These are phyloP conservation scores for Kwoniella bestiolae DNA, from an alignment of 768 basidiomycete species.

Conservation along the genomic window DNA sequence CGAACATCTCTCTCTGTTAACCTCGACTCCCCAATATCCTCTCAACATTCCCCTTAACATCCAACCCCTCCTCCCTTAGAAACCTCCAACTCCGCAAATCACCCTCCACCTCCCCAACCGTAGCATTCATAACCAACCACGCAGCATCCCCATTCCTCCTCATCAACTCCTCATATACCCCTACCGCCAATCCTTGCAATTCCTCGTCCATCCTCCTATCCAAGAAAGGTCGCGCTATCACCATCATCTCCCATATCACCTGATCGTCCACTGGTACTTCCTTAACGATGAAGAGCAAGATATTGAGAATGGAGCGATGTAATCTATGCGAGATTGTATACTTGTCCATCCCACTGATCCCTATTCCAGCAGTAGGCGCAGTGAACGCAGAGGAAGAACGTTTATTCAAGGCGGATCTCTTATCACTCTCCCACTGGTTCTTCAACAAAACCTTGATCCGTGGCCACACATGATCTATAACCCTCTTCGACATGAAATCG, in stretches of 20 bases:
- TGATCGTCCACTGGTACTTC: constrained; percentile 71
- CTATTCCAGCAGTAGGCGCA: constrained; percentile 44
- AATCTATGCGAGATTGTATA: constrained; percentile 81
- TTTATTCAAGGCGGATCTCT: constrained; percentile 69
- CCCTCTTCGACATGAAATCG: constrained; percentile 78
- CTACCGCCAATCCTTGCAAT: constrained; percentile 69
- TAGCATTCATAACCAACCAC: constrained; percentile 70
- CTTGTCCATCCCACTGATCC: constrained; percentile 66
- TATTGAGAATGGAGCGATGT: constrained; percentile 74
- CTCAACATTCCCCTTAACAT: constrained; percentile 35
- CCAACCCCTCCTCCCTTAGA: constrained; percentile 34
- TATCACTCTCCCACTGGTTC: constrained; percentile 68
- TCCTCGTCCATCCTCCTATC: constrained; percentile 70
- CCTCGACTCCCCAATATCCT: constrained; percentile 21
- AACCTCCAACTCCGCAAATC: constrained; percentile 34
- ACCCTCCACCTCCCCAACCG: constrained; percentile 28
- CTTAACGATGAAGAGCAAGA: constrained; percentile 70
- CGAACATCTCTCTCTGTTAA: no score
- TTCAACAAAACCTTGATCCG: constrained; percentile 69
- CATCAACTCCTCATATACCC: constrained; percentile 68
- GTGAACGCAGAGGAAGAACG: constrained; percentile 60
- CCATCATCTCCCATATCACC: constrained; percentile 78
- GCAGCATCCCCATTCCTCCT: constrained; percentile 76
- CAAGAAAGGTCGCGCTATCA: constrained; percentile 78
- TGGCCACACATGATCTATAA: constrained; percentile 96